Conservation (phyloP, 2,329 filamentous ascomycete species). For the Cytospora schulzeri region DNA sequence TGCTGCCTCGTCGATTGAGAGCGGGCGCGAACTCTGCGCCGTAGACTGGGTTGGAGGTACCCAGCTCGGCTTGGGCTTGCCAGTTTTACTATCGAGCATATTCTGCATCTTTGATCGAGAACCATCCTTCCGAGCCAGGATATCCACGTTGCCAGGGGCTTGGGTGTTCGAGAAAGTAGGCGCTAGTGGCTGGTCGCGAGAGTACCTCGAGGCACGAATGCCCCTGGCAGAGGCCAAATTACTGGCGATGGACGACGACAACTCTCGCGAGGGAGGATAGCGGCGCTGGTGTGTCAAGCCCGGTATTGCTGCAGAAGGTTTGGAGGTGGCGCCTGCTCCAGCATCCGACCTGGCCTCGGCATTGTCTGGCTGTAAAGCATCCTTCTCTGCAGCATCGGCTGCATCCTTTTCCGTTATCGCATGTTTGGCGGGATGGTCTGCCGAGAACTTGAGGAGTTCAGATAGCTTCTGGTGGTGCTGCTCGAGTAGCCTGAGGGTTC, state of each 20-base stretch:
- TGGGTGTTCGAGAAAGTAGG: constrained; percentile 76
- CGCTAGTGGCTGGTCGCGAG: constrained; percentile 65
- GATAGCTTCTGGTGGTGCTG: constrained; percentile 85
- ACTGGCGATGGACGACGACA: constrained; percentile 82
- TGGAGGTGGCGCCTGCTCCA: constrained; percentile 31
- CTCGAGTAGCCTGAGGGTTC: constrained; percentile 83
- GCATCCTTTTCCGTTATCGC: constrained; percentile 41
- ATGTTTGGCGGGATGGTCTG: constrained; percentile 51
- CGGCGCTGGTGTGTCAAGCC: constrained; percentile 47
- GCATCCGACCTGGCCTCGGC: constrained; percentile 28
- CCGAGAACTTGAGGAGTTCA: constrained; percentile 73
- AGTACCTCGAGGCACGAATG: constrained; percentile 62
- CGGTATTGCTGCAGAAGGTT: constrained; percentile 36
- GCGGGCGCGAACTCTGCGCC: constrained; percentile 32
- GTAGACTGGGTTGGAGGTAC: constrained; percentile 46
- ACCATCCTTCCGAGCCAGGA: constrained; percentile 52
- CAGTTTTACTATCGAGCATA: constrained; percentile 53
- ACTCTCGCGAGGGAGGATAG: constrained; percentile 64
- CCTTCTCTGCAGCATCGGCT: constrained; percentile 40
- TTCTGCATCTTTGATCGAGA: constrained; percentile 57
- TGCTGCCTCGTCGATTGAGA: constrained; percentile 33
- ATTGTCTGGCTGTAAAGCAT: constrained; percentile 30
- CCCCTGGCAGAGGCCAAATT: constrained; percentile 85
- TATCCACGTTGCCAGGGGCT: constrained; percentile 69
- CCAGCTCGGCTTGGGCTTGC: constrained; percentile 59